Base-by-base conservation (phyloP, 1,284 basidiomycete species). In the Phylloporus sp. region DNA sequence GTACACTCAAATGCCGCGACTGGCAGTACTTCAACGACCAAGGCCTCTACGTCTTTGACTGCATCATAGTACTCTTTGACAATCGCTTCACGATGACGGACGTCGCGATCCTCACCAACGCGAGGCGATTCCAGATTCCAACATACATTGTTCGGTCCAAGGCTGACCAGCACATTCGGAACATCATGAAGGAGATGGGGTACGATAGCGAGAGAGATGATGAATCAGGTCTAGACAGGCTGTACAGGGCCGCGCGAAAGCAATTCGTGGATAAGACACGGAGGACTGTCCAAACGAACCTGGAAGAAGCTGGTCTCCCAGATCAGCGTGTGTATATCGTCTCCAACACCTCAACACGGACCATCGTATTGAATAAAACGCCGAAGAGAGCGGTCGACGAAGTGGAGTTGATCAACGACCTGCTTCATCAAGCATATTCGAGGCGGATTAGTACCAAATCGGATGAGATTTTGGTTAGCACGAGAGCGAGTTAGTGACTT, bases 11-110 rank as follows among this genome's bases (percentile, higher is more conserved):
- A 37, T 73, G 69, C 5, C 53, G 55, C 0, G 73, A 75, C 37
- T 75, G 73, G 73, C 72, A 72, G 20, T 75, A 75, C 49, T 75
- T 75, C 63, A 69, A 75, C 19, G 72, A 73, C 12, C 72, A 73
- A 14, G 73, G 71, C 0, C 67, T 75, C 53, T 73, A 72, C 2
- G 68, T 73, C 23, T 74, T 74, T n/a, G 73, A 74, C 32, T 73
- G 65, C 4, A 67, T 74, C 63, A n/a, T 75, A 19, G 71, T 75
- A 0, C 70, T 73, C 10, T 64, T 75, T 49, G 72, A 73, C 49
- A 73, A 73, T 29, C 72, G 72, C 0, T 75, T 73, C 32, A 73
- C 72, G 2, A 66, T 67, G 70, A 75, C 72, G 19, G 74, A 74
- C 2, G 23, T 74, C 20, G 74, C 74, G 7, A 75, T 74, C 65